Conservation (phyloP, 495 filamentous ascomycete species). For the Pyrenula aspistea region DNA sequence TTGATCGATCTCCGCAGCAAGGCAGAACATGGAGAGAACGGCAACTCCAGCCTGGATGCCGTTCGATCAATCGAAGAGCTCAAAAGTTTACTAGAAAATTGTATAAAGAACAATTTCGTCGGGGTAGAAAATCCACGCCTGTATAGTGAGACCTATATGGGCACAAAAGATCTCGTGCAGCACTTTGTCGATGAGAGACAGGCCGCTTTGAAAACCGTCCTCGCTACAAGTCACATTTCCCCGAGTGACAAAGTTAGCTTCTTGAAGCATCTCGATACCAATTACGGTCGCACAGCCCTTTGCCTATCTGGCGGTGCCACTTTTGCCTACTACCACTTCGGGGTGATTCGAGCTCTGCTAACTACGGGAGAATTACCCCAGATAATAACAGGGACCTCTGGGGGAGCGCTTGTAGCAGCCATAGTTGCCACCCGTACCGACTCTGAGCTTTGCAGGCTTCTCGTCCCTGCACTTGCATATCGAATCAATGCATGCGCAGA, state of each 20-base stretch:
- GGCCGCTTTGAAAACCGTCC: slow-evolving; percentile 50
- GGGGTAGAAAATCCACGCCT: slow-evolving; percentile 89
- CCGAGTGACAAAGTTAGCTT: slow-evolving; percentile 65
- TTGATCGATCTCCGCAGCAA: slow-evolving; percentile 52
- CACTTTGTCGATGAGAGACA: slow-evolving; percentile 69
- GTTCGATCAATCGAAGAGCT: slow-evolving; percentile 48
- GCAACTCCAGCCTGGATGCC: background rate
- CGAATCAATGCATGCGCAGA: slow-evolving; percentile 82
- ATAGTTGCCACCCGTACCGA: slow-evolving; percentile 84
- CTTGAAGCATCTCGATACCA: slow-evolving; percentile 80
- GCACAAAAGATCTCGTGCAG: slow-evolving; percentile 87
- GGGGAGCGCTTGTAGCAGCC: slow-evolving; percentile 83
- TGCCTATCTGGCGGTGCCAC: slow-evolving; percentile 91
- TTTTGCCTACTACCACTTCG: slow-evolving; percentile 96
- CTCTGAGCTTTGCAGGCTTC: slow-evolving; percentile 71
- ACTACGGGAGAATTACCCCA: slow-evolving; percentile 79
- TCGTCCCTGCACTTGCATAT: slow-evolving; percentile 74
- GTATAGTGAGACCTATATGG: slow-evolving; percentile 93
- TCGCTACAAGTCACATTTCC: slow-evolving; percentile 51
- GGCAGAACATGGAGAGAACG: slow-evolving; percentile 29
- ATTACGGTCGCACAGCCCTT: slow-evolving; percentile 84
- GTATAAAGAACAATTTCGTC: slow-evolving; percentile 93
- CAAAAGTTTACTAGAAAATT: slow-evolving; percentile 65
- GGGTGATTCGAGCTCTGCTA: slow-evolving; percentile 79
- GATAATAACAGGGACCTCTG: slow-evolving; percentile 91